Conservation (phyloP, 2,329 filamentous ascomycete species). For the Colletotrichum tabaci region DNA sequence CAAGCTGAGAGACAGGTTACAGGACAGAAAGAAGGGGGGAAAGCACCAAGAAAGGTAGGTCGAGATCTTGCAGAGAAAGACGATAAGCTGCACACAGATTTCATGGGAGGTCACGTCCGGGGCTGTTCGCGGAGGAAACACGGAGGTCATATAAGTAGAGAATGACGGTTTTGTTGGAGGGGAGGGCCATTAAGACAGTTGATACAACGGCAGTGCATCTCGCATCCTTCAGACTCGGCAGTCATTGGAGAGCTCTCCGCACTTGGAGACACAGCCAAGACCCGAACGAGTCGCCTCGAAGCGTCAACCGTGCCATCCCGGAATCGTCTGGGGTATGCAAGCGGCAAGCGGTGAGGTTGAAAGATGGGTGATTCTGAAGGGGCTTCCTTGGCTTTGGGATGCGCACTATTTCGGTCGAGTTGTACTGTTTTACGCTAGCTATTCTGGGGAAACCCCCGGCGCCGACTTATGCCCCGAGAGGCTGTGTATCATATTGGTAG, state of each 20-base stretch:
- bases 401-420: constrained; percentile 2
- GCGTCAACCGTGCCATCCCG: constrained; percentile 15
- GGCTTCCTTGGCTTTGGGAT: background rate
- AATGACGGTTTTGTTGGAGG: background rate
- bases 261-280: constrained; percentile 35
- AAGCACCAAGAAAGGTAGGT: background rate
- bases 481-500: background rate
- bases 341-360: background rate
- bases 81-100: background rate
- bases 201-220: background rate
- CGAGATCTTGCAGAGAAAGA: constrained; percentile 18
- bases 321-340: constrained; percentile 7
- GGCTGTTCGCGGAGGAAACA: background rate
- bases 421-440: background rate
- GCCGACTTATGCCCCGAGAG: too few relatives aligned
- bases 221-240: background rate
- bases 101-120: background rate
- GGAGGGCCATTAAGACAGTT: background rate
- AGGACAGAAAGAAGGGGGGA: background rate
- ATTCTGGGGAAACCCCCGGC: background rate
- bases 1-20: background rate
- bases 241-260: constrained; percentile 11
- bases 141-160: constrained; percentile 29
- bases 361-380: background rate
- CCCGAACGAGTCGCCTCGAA: constrained; percentile 18